Conservation (phyloP, 2,329 filamentous ascomycete genomes). For the Talaromyces pinophilus region DNA sequence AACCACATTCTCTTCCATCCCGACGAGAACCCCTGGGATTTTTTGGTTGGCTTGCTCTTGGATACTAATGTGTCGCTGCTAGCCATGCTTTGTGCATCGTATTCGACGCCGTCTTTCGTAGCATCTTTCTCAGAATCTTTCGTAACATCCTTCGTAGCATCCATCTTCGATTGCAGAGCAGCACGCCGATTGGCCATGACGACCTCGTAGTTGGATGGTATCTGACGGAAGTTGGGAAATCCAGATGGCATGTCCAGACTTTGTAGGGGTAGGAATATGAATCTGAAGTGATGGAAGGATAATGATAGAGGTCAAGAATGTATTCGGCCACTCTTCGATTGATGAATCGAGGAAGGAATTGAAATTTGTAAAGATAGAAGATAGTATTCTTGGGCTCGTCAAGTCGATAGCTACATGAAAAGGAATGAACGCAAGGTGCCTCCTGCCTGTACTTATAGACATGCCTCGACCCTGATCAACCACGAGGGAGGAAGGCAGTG, state of each 20-base stretch:
- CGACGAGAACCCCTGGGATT: not conserved
- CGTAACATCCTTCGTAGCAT: not conserved
- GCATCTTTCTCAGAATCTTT: not conserved
- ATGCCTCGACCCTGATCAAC: not conserved
- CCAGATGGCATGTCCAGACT: not conserved
- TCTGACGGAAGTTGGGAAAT: not conserved
- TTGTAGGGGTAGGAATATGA: not conserved
- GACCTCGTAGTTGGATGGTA: not conserved
- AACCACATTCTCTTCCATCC: conserved; percentile 12
- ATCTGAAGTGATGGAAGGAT: not conserved
- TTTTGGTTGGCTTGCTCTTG: not conserved
- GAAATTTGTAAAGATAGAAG: not conserved
- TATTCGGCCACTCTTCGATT: not conserved
- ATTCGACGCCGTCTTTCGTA: not conserved
- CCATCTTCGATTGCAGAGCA: not conserved
- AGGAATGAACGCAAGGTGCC: not conserved
- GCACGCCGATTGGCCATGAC: not conserved
- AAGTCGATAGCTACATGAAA: not conserved
- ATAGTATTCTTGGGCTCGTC: not conserved
- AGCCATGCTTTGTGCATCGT: not conserved
- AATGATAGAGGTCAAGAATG: not conserved
- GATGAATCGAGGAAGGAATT: not conserved
- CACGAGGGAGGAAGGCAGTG: not conserved
- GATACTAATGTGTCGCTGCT: not conserved
- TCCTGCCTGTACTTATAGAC: not conserved